phyloP scores from a whole-genome alignment of 176 grass and related monocot genomes.

The Aegilops longissima region DNA sequence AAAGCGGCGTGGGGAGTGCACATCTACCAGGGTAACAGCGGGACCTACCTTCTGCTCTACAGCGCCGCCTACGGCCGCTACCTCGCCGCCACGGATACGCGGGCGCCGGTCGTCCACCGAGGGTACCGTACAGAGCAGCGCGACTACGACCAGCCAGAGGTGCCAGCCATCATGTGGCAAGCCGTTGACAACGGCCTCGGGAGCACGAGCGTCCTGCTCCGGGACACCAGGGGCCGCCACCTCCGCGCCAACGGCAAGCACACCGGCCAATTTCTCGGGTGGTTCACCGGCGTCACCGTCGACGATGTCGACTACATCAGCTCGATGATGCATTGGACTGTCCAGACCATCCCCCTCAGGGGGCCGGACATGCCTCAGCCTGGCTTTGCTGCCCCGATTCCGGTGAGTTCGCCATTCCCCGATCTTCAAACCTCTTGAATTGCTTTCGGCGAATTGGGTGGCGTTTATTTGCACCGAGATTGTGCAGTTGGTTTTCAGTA shows the following conservation, averaged over 20 bases:
- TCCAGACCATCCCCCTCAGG: not conserved
- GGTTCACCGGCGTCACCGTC: not conserved
- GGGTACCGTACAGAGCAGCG: not conserved
- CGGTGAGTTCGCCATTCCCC: not conserved
- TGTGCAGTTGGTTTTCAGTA: not conserved
- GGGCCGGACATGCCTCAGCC: not conserved
- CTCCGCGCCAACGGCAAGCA: conserved; percentile 12
- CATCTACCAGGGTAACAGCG: not conserved
- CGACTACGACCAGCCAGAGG: not conserved
- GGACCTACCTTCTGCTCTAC: not conserved
- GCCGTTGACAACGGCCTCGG: accelerated
- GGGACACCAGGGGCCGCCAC: not conserved
- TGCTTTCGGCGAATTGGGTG: not conserved
- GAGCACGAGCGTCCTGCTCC: not conserved
- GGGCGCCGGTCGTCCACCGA: not conserved
- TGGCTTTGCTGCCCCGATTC: not conserved
- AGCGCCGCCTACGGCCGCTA: conserved; percentile 30
- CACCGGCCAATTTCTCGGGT: not conserved
- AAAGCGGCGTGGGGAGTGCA: conserved; percentile 26
- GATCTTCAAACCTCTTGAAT: too few species aligned
- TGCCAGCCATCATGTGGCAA: not conserved
- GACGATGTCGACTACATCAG: not conserved
- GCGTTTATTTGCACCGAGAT: not conserved
- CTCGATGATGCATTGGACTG: not conserved
- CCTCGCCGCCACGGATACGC: not conserved